phyloP scores from a whole-genome alignment of 139 green algal species.

The Eudorina sp. region DNA sequence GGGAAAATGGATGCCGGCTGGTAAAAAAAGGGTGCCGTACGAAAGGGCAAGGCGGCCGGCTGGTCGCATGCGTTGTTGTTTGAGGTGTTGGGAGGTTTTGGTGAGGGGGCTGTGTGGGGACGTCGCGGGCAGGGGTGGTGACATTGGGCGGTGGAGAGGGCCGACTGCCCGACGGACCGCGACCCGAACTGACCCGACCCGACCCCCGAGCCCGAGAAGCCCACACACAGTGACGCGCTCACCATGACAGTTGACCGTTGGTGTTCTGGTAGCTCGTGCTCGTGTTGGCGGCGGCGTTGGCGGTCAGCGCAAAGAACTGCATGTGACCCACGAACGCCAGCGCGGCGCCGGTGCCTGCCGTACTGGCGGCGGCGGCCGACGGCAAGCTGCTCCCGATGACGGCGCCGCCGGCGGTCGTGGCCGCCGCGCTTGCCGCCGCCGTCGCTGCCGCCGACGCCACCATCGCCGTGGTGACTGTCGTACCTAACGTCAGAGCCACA shows the following conservation, averaged over 20 bases:
- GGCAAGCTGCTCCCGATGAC: not conserved
- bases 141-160: no score
- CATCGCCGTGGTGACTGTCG: not conserved
- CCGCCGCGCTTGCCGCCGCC: not conserved
- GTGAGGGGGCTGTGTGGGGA: no score
- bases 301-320: constrained; percentile 43
- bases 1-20: no score
- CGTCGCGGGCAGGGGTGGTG: no score
- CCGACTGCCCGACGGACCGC: no score
- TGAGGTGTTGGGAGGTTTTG: no score
- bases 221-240: no score
- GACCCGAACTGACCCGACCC: no score
- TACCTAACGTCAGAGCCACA: not conserved
- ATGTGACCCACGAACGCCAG: constrained; percentile 19
- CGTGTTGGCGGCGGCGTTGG: not conserved
- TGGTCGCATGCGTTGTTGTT: no score
- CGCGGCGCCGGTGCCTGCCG: not conserved
- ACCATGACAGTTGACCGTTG: constrained; percentile 33
- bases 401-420: not conserved
- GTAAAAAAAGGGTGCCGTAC: no score
- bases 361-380: not conserved
- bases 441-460: constrained; percentile 1
- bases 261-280: not conserved
- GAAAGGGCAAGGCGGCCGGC: no score
- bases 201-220: no score